Base-by-base conservation (phyloP, 2,329 filamentous ascomycete genomes). In the Chaetomiaceae sp. region DNA sequence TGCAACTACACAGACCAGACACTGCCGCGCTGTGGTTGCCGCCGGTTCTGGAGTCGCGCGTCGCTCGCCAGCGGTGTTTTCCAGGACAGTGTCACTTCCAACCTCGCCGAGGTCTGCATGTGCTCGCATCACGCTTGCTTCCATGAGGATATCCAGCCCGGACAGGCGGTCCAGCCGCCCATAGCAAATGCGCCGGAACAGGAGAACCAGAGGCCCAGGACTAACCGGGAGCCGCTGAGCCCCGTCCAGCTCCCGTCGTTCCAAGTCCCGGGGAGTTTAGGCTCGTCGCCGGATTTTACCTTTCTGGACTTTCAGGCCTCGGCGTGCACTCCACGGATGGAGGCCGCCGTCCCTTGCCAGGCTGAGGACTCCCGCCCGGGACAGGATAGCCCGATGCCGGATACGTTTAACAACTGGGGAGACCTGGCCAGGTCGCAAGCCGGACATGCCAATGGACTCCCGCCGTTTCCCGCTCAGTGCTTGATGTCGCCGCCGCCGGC, bases 71-170 rank as follows among this genome's bases (percentile, higher is more conserved):
- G 41, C 16, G 50, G 37, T 27, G 62, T 67, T 41, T 62, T 66
- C 37, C 58, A 64, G 48, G 63, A 65, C 31, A 61, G 55, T 54
- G 59, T 34, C 5, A 35, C 40, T 4, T 34, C 60, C 12, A 63
- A 62, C 44, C 53, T 64, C 34, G 73, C 74, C 47, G 72, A 79
- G 60, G 60, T 69, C 23, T 83, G 79, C 66, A 82, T 82, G 79
- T 83, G 79, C 60, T 76, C 75, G 46, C 79, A 83, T 58, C 79
- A 83, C 64, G 79, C 79, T 47, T 83, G 79, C 63, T 83, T 73
- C 55, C 79, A 83, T 55, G 79, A 82, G 62, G 72, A 81, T 58
- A 65, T 61, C 23, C 65, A 65, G 50, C 54, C 64, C 41, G 51
- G 55, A 44, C 65, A 68, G 51, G 46, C 53, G 1, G 58, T 60